Evolutionary conservation across 208 protist genomes (phyloP), one percentile per base, ranked within the genome.

Genomic region (Crithidia brevicula): DNA sequence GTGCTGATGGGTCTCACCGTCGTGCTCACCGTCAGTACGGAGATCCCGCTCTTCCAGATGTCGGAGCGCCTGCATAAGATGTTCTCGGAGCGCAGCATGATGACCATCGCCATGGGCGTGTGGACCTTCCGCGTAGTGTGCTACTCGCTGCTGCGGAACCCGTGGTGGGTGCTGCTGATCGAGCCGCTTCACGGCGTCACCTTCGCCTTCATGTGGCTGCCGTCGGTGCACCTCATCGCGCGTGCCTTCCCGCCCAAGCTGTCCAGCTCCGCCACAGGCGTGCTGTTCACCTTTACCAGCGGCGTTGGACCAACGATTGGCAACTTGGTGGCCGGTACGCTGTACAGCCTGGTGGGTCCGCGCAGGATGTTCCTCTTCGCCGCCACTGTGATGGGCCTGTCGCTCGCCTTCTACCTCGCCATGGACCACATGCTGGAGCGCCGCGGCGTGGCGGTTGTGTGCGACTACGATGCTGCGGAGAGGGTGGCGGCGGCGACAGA

Each of bases 101-200:
- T 93, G 36, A 67, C 83, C 20, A 59, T 83, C n/a, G 60, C 79
- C 4, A 79, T 89, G 79, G 28, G 72, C 23, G 54, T 74, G 2
- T 91, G 81, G 82, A 30, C 74, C 1, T 33, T 90, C 43, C 79
- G 89, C 16, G 84, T 86, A 7, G 45, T 81, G 23, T 75, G 76
- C 47, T 95, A 93, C 70, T 68, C 85, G 2, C 46, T 91, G 15
- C 66, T 92, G 13, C n/a, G 34, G 3, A 83, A 78, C 18, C 84
- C 89, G 42, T 92, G 85, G 81, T 40, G 73, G 42, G 84, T 89
- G 20, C 65, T 94, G 36, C 67, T 89, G 8, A 67, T 92, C 22
- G 86, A 92, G 50, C 85, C 86, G 15, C 67, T 93, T 40, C 89
- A 92, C 62, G 89, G 87, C 53, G 43, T 93, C 47, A 83, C 85